A percentile compares a stretch with the other conserved stretches of the same genome.
These are phyloP conservation scores for Saksenaea vasiformis DNA, from an alignment of 371 early-diverging fungal genomes.

Conservation along the genomic window DNA sequence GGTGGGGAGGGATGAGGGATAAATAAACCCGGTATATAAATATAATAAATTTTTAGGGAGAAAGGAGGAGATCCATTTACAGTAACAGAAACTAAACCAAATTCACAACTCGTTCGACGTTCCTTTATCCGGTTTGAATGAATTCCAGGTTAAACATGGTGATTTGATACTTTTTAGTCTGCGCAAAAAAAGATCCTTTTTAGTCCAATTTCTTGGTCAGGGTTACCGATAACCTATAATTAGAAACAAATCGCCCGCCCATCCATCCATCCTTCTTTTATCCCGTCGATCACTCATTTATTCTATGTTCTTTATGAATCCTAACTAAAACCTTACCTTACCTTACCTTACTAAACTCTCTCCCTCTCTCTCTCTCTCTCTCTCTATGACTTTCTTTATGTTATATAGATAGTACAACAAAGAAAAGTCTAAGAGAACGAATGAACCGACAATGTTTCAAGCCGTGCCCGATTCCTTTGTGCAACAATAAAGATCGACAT, in stretches of 20 bases:
- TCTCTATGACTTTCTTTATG: no score
- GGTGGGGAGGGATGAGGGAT: background rate
- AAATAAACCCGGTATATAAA: constrained; percentile 1
- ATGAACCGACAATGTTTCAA: no score
- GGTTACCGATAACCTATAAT: background rate
- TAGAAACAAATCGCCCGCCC: constrained; percentile 4
- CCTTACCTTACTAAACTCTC: no score
- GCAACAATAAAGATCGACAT: background rate
- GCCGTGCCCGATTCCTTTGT: background rate
- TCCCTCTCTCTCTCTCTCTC: no score
- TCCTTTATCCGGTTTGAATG: constrained; percentile 2
- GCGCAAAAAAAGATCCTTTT: constrained; percentile 4
- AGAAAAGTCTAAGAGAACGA: no score
- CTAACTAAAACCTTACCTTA: no score
- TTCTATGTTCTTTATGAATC: background rate
- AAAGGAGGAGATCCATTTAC: background rate
- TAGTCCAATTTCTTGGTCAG: constrained; percentile 2
- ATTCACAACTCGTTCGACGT: constrained; percentile 2
- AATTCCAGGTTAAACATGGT: constrained; percentile 2
- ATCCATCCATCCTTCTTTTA: background rate
- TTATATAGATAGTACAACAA: no score
- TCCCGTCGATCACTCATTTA: background rate
- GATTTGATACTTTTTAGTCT: background rate
- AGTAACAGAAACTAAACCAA: constrained; percentile 5
- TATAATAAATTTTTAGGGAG: background rate